Evolutionary conservation across 2,329 filamentous ascomycete genomes (phyloP).

Genomic region (Fusarium torulosum): DNA sequence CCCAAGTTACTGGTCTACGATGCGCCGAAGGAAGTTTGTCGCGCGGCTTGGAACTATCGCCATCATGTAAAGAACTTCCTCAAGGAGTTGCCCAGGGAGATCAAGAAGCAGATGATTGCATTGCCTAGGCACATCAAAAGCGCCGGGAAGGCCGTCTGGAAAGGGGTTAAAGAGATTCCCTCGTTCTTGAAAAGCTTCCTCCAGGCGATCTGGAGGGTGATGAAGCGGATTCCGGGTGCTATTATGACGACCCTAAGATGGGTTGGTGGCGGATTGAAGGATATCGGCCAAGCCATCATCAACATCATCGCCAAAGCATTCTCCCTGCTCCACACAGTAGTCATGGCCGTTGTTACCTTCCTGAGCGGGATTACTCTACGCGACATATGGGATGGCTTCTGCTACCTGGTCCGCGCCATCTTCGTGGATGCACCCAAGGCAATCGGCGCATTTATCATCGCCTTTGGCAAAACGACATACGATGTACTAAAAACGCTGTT

Average conservation of each 20-base stretch:
- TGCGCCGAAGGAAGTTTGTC: constrained; percentile 38
- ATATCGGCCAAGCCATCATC: constrained; percentile 43
- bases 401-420: constrained; percentile 47
- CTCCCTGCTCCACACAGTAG: constrained; percentile 54
- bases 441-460: constrained; percentile 44
- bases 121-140: constrained; percentile 30
- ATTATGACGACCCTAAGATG: constrained; percentile 47
- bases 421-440: constrained; percentile 51
- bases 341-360: constrained; percentile 52
- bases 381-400: constrained; percentile 57
- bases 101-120: constrained; percentile 38
- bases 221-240: constrained; percentile 42
- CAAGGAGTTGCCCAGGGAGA: constrained; percentile 45
- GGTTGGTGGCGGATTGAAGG: constrained; percentile 49
- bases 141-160: constrained; percentile 28
- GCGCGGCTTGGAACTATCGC: constrained; percentile 44
- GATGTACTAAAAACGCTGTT: constrained; percentile 50
- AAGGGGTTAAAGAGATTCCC: constrained; percentile 41
- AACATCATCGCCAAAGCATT: constrained; percentile 46
- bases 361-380: constrained; percentile 54
- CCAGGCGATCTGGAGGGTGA: constrained; percentile 30
- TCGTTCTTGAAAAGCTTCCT: constrained; percentile 11
- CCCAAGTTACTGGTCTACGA: constrained; percentile 50
- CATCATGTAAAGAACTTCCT: constrained; percentile 48
- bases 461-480: constrained; percentile 44